Base-by-base conservation (phyloP, 2,329 filamentous ascomycete genomes). In the Elsinoe fawcettii region DNA sequence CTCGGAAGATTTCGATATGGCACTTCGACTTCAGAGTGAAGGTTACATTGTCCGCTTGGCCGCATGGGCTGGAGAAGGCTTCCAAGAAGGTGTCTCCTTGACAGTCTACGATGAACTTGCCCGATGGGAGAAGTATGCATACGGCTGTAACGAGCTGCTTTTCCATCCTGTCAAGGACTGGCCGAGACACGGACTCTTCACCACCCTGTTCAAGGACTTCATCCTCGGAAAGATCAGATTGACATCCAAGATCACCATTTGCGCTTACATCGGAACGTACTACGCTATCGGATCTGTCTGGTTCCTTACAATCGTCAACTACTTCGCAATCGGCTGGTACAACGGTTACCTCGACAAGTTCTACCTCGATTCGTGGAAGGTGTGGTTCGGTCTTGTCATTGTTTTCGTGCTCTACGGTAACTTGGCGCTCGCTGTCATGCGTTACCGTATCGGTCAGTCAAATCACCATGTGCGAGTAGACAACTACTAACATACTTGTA, bases 1-100 rank as follows among this genome's bases (percentile, higher is more conserved):
- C 0, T 89, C 86, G 0, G 87, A 90, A 61, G 87, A 90, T 64
- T 90, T 90, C 57, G 86, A 90, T 60, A 87, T 89, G 71, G 80
- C 84, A 9, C 76, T 90, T 0, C 83, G 86, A 30, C 76, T 90
- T 3, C 86, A 90, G 69, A 82, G 80, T 61, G 74, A 74, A n/a
- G 85, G 85, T 20, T 87, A 86, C 68, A 77, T 82, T 32, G 80
- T 88, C 44, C 84, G 87, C 12, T 75, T 89, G 0, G 86, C 81
- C 8, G 79, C 83, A 0, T 90, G 88, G 71, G 81, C 84, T 55
- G 80, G 80, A 32, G 80, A 83, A 3, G 85, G 82, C 5, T 90
- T 89, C 72, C 82, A 88, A 65, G 85, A 88, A 64, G 85, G 85
- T 60, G 85, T 88, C 0, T 87, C 84, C 0, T 74, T 88, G 14